Percentiles rank a stretch among this genome's conserved stretches.
phyloP scores from a whole-genome alignment of 768 basidiomycete species.

The Mycena polygramma region DNA sequence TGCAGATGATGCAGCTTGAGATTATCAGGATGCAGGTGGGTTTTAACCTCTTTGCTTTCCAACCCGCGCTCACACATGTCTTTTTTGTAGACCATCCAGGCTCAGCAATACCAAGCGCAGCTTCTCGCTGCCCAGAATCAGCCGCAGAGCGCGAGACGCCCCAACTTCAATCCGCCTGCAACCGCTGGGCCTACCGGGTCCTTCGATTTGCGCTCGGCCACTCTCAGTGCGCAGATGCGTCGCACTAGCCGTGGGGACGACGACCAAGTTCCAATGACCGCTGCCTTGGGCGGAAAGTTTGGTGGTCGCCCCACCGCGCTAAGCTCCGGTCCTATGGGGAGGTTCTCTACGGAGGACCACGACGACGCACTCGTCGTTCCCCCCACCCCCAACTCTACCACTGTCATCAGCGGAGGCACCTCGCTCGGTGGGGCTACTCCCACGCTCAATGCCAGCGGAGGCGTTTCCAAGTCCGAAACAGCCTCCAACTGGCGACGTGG shows the following conservation, averaged over 20 bases:
- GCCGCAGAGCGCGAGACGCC: conserved; percentile 54
- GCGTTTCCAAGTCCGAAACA: conserved; percentile 80
- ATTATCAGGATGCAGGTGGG: conserved; percentile 84
- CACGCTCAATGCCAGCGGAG: conserved; percentile 44
- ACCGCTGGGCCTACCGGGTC: conserved; percentile 77
- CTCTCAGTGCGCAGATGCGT: conserved; percentile 70
- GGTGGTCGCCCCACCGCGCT: conserved; percentile 72
- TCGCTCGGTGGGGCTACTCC: conserved; percentile 68
- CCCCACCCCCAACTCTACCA: conserved; percentile 72
- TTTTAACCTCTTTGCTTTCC: conserved; percentile 19
- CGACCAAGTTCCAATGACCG: conserved; percentile 84
- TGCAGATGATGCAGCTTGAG: conserved; percentile 90
- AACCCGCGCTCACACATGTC: conserved; percentile 10
- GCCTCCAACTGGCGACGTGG: conserved; percentile 87
- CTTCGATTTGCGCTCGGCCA: conserved; percentile 73
- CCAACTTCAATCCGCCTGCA: conserved; percentile 68
- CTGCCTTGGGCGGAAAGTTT: conserved; percentile 81
- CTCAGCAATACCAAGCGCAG: conserved; percentile 55
- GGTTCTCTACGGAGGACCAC: conserved; percentile 56
- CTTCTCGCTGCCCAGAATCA: conserved; percentile 44
- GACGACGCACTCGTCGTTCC: conserved; percentile 62
- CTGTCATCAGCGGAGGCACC: conserved; percentile 79
- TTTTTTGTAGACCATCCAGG: conserved; percentile 62
- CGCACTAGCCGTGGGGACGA: conserved; percentile 68
- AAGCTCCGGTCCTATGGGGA: conserved; percentile 51